Base-by-base conservation (phyloP, 768 basidiomycete genomes). In the Podaxis carcinomalis region DNA sequence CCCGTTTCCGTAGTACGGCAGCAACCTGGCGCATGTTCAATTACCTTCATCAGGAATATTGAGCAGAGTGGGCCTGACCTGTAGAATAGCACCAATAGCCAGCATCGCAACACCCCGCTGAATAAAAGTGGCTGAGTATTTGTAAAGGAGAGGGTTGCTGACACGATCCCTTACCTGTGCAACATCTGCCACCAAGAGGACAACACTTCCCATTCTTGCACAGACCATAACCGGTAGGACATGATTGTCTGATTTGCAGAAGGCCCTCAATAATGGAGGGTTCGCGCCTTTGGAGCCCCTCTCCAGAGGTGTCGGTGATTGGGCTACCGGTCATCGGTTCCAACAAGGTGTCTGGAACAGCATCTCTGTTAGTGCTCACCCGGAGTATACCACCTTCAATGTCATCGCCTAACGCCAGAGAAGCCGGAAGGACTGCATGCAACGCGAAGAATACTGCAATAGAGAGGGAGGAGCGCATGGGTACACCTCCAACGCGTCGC, bases 11-110 rank as follows among this genome's bases (percentile, higher is more conserved):
- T 46, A 21, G 21, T 10, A 16, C 7, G 25, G 44, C 59, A 59
- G 14, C 59, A 59, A 21, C 51, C 58, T 59, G 37, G n/a, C n/a
- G 16, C 21, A 28, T 7, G n/a, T 32, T 42, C 21, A 10, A 25
- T 51, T 40, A 1, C 42, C 16, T 11, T 19, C 21, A 10, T 5
- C 36, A 16, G 19, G 40, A 39, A 2, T 7, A 6, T 25, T 4
- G 21, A 2, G 13, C 5, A 23, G 37, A 10, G 19, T 14, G 42
- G 32, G 0, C 5, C 58, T 7, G 11, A 59, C 58, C 57, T 59
- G 59, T 21, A 23, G 40, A 19, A 59, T 59, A 59, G 14, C 59
- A 59, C 51, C 37, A 59, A 21, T 14, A 42, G 9, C 59, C 59
- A 14, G 59, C 9, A 53, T 44, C 5, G 21, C 59, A 59, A 32